phyloP scores from a whole-genome alignment of 768 basidiomycete genomes.

The Mycena sanguinolenta region DNA sequence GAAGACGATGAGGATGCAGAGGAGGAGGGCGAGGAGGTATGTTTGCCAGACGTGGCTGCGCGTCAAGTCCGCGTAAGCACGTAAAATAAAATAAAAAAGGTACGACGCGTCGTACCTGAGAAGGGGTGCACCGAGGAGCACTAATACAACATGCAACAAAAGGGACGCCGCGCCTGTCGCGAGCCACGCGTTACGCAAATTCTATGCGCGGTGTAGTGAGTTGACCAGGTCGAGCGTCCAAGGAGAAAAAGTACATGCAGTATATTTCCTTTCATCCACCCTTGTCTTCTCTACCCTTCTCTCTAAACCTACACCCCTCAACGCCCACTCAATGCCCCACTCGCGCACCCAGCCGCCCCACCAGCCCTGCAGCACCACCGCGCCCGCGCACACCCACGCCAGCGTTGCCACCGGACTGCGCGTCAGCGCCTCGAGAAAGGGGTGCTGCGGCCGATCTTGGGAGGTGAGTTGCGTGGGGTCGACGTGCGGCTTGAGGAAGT shows the following conservation, averaged over 20 bases:
- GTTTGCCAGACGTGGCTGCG: conserved; percentile 71
- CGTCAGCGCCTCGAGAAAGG: conserved; percentile 78
- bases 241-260: no score
- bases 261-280: conserved; percentile 52
- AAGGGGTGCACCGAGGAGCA: conserved; percentile 85
- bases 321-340: conserved; percentile 64
- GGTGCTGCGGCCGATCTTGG: conserved; percentile 76
- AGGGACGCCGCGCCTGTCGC: conserved; percentile 66
- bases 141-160: conserved; percentile 60
- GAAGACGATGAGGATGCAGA: conserved; percentile 75
- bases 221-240: no score
- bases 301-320: conserved; percentile 58
- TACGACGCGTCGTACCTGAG: conserved; percentile 57
- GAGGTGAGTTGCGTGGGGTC: conserved; percentile 53
- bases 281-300: conserved; percentile 57
- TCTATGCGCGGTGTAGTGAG: no score
- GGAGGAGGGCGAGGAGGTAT: conserved; percentile 74
- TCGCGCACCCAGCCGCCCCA: conserved; percentile 78
- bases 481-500: conserved; percentile 49
- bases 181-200: conserved; percentile 61
- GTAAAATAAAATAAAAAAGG: no score
- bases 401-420: conserved; percentile 69
- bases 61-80: not conserved
- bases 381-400: conserved; percentile 68
- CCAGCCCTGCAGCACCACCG: conserved; percentile 70